Evolutionary conservation across 306 rosid genomes (phyloP).

Genomic region (Rubus idaeus): DNA sequence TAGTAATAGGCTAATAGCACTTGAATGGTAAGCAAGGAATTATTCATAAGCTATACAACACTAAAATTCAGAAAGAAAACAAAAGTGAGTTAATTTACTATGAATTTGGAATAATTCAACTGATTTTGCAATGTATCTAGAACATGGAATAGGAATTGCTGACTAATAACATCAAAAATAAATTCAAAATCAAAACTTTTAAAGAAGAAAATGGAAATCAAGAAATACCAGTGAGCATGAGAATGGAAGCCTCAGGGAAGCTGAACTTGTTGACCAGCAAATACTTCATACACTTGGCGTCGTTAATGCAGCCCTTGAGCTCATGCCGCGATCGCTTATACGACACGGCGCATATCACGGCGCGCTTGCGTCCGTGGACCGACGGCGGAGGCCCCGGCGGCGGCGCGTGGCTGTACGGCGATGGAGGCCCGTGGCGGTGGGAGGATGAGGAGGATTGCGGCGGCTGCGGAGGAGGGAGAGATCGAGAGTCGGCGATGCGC

Average conservation of each 20-base stretch:
- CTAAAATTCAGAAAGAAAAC: not conserved
- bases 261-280: slow-evolving; percentile 42
- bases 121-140: not conserved
- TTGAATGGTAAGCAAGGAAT: too few relatives aligned
- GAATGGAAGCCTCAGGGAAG: slow-evolving; percentile 44
- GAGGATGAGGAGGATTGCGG: not conserved
- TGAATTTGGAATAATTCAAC: not conserved
- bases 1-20: too few relatives aligned
- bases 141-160: too few relatives aligned
- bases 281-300: slow-evolving; percentile 56
- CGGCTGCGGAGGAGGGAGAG: not conserved
- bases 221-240: slow-evolving; percentile 46
- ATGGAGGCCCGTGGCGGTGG: not conserved
- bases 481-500: slow-evolving; percentile 17
- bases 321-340: slow-evolving; percentile 34
- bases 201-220: not conserved
- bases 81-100: not conserved
- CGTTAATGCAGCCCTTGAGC: slow-evolving; percentile 50
- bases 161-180: not conserved
- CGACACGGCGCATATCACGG: slow-evolving; percentile 51
- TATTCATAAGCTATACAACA: too few relatives aligned
- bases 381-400: slow-evolving; percentile 21
- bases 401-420: not conserved
- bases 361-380: slow-evolving; percentile 40
- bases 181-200: not conserved